Base-by-base conservation (phyloP, 805 yeast species). In the Saccharomycopsis amapae region DNA sequence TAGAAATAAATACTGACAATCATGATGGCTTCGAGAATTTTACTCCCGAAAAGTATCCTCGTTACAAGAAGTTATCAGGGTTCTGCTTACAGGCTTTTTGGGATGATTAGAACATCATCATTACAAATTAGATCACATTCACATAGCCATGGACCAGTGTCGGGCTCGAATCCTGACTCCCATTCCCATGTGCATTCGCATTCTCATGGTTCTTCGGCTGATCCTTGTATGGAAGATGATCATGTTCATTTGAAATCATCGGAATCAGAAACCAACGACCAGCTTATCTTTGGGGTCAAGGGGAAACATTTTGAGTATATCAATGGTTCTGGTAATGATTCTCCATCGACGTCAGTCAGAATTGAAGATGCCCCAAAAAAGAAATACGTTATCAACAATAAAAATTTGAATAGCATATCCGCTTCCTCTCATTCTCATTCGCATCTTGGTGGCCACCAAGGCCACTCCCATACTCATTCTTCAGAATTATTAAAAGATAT, bases 201-300 rank as follows among this genome's bases (percentile, higher is more conserved):
- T 39, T 49, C 62, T 4, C 70, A 65, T 40, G 46, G 58, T 10
- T 59, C 57, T 35, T 4, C 45, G 3, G 51, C 52, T 37, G 39
- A 34, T 5, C 52, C 43, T 37, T 52, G 53, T 15, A 59, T 57
- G 38, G 43, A 55, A 1, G 65, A 66, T 51, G 67, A 65, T 30
- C 74, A 69, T 53, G 57, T 66, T 20, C 73, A 68, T 53, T 46
- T 69, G 42, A 61, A 63, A 34, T 64, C 64, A 47, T 68, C 73
- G 2, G 75, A 70, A 51, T 62, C 69, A 0, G 72, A 68, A 47
- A 46, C 56, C 22, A 70, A 68, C 51, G 75, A 70, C 47, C 56
- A 62, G 4, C 59, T 62, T 50, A 56, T 58, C 5, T 59, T 67
- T 48, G 72, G 71, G 20, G 55, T 38, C 26, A 48, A 45, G 35